These are phyloP conservation scores for Penicillium roqueforti DNA, from an alignment of 495 filamentous ascomycete genomes.

Conservation along the genomic window DNA sequence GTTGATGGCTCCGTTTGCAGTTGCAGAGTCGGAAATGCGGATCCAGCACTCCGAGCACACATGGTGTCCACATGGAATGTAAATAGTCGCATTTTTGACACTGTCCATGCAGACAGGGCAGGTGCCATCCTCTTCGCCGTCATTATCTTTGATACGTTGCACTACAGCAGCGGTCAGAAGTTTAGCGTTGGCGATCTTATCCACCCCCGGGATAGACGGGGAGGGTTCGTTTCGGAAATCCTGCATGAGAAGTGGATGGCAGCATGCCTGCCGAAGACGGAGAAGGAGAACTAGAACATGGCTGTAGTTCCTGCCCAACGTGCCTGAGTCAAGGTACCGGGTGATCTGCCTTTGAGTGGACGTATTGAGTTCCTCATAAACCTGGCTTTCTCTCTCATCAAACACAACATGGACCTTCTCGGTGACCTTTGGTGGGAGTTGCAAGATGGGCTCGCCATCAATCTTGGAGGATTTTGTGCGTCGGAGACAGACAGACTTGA, in stretches of 20 bases:
- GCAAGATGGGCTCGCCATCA: conserved; percentile 80
- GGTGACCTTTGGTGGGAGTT: conserved; percentile 65
- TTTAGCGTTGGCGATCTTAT: conserved; percentile 64
- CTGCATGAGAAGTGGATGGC: conserved; percentile 85
- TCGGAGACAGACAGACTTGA: conserved; percentile 82
- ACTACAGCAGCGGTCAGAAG: conserved; percentile 59
- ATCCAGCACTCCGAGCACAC: conserved; percentile 77
- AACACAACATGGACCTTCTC: conserved; percentile 67
- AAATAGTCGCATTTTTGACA: conserved; percentile 69
- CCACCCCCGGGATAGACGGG: conserved; percentile 52
- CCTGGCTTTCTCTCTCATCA: conserved; percentile 61
- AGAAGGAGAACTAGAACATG: conserved; percentile 82
- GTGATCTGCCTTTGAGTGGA: conserved; percentile 69
- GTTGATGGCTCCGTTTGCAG: conserved; percentile 41
- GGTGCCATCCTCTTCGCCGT: conserved; percentile 42
- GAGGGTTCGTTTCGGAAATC: conserved; percentile 60
- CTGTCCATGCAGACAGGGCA: conserved; percentile 83
- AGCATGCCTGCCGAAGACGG: conserved; percentile 80
- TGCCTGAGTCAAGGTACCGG: conserved; percentile 67
- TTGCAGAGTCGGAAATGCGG: conserved; percentile 60
- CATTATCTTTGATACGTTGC: conserved; percentile 59
- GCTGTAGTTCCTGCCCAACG: conserved; percentile 74
- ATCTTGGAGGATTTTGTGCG: conserved; percentile 79
- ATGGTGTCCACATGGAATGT: conserved; percentile 82
- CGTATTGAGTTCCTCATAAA: conserved; percentile 70